These are phyloP conservation scores for Bruguiera gymnorhiza DNA, from an alignment of 345 rosid species.

Conservation along the genomic window DNA sequence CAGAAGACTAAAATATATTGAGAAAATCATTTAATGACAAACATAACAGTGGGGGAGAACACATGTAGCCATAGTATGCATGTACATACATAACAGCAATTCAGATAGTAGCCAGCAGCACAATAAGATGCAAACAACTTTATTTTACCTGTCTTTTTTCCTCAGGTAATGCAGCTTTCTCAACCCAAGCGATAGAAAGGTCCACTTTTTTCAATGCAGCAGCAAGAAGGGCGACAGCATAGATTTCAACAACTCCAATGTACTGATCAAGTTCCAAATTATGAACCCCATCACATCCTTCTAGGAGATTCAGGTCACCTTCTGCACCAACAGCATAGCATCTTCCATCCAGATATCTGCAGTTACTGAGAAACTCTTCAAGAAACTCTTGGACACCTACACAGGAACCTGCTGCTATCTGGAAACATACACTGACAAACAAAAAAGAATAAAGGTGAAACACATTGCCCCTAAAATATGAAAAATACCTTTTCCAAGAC, in stretches of 20 bases:
- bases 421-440: constrained; percentile 61
- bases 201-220: constrained; percentile 45
- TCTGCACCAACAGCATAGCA: constrained; percentile 35
- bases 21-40: no score
- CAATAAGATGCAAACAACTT: background rate
- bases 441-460: constrained; percentile 13
- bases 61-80: background rate
- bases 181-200: constrained; percentile 74
- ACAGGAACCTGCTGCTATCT: constrained; percentile 57
- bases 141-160: constrained; percentile 62
- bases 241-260: constrained; percentile 65
- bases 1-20: no score
- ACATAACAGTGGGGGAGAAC: no score
- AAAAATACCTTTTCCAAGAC: background rate
- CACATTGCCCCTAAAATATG: background rate
- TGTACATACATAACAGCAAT: background rate
- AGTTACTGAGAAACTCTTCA: constrained; percentile 67
- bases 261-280: constrained; percentile 48
- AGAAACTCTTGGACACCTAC: constrained; percentile 55
- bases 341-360: constrained; percentile 52
- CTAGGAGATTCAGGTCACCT: constrained; percentile 20
- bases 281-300: constrained; percentile 31
- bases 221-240: constrained; percentile 56
- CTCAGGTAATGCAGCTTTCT: constrained; percentile 72
- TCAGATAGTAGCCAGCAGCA: background rate